Evolutionary conservation across 805 yeast species (phyloP).

Genomic region (Ogataea kodamae): DNA sequence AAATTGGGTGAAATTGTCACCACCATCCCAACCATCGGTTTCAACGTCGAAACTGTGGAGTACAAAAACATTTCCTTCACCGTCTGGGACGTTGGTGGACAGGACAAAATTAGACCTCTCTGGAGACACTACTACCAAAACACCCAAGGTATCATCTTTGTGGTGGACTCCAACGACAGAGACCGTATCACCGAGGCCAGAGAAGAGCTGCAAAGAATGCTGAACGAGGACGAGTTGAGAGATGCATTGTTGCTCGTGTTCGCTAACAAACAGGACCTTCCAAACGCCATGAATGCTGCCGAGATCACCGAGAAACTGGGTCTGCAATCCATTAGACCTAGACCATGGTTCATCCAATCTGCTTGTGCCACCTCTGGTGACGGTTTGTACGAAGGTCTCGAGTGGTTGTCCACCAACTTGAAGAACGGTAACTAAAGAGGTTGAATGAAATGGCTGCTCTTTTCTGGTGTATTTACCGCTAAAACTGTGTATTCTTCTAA

Average conservation of each 20-base stretch:
- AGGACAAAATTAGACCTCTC: constrained; percentile 96
- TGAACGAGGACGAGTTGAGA: constrained; percentile 96
- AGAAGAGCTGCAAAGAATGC: constrained; percentile 97
- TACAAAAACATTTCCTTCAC: constrained; percentile 95
- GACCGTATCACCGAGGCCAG: constrained; percentile 97
- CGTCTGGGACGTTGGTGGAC: constrained; percentile 99
- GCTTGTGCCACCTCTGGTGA: constrained; percentile 99
- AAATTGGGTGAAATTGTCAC: constrained; percentile 95
- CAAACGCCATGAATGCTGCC: constrained; percentile 98
- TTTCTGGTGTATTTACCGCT: constrained; percentile 13
- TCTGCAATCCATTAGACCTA: constrained; percentile 93
- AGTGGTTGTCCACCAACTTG: constrained; percentile 91
- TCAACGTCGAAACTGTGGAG: constrained; percentile 96
- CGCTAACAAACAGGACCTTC: constrained; percentile 98
- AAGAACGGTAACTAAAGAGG: constrained; percentile 51
- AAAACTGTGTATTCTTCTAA: constrained; percentile 20
- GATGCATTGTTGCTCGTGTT: constrained; percentile 93
- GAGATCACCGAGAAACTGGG: constrained; percentile 97
- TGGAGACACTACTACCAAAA: constrained; percentile 99
- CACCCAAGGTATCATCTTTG: constrained; percentile 97
- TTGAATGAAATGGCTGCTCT: constrained; percentile 9
- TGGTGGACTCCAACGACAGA: constrained; percentile 96
- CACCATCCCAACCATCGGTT: constrained; percentile 95
- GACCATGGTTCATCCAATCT: constrained; percentile 99
- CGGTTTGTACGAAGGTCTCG: constrained; percentile 96